phyloP scores from a whole-genome alignment of 2,329 filamentous ascomycete species.

The Grosmannia huntii region DNA sequence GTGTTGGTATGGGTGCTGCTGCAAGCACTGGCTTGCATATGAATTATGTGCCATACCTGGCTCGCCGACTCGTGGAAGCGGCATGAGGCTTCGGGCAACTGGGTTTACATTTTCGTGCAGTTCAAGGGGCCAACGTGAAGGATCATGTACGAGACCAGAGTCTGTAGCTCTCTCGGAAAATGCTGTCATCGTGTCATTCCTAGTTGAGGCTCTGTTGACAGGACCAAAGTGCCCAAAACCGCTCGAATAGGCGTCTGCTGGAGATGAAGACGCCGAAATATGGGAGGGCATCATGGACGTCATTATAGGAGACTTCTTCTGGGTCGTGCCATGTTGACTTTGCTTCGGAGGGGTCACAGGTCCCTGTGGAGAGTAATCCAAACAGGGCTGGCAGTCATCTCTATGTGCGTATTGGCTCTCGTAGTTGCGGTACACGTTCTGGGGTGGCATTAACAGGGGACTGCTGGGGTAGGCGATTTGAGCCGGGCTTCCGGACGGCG shows the following conservation, averaged over 20 bases:
- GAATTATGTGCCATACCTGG: no score
- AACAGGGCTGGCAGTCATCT: not conserved
- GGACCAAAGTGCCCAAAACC: no score
- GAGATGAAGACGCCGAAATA: not conserved
- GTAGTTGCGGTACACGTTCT: no score
- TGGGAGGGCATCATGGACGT: not conserved
- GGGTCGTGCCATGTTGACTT: no score
- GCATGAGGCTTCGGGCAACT: no score
- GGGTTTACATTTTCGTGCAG: not conserved
- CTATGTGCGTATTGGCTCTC: not conserved
- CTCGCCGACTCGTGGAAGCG: no score
- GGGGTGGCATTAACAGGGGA: not conserved
- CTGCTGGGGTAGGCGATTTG: not conserved
- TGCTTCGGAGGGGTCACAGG: not conserved
- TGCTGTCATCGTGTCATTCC: not conserved
- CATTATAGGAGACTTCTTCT: not conserved
- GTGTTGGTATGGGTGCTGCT: no score
- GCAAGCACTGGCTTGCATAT: no score
- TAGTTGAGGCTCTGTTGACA: not conserved
- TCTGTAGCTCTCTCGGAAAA: not conserved
- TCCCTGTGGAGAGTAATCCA: not conserved
- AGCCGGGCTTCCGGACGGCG: not conserved
- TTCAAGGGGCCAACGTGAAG: not conserved
- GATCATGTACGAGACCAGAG: not conserved
- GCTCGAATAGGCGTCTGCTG: not conserved